Percentiles rank a stretch among this genome's conserved stretches.
Evolutionary conservation across 2,329 filamentous ascomycete genomes (phyloP).

Genomic region (Pseudogymnoascus sp.): DNA sequence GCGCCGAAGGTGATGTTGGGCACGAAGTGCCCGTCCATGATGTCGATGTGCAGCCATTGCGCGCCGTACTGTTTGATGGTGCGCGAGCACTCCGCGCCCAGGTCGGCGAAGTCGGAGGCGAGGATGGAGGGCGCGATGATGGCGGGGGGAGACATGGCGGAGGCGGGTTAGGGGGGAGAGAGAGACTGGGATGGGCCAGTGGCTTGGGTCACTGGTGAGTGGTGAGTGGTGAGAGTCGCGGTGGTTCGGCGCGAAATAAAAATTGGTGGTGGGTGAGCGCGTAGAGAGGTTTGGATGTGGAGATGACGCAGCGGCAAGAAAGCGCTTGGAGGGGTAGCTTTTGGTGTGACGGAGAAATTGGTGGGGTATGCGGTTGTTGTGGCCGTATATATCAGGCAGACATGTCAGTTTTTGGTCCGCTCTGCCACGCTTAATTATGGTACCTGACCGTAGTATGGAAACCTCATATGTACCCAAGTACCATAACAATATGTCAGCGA

Average conservation of each 20-base stretch:
- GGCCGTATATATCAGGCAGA: not conserved
- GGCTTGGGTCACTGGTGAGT: not conserved
- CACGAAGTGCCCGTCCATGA: conserved; percentile 95
- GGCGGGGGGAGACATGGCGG: conserved; percentile 73
- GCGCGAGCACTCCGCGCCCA: conserved; percentile 76
- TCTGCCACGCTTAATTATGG: not conserved
- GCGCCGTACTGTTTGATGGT: conserved; percentile 74
- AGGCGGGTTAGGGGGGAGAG: not conserved
- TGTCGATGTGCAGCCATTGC: conserved; percentile 38
- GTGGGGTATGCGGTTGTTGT: not conserved
- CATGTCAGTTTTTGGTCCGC: not conserved
- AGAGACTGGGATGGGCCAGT: not conserved
- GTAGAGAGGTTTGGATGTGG: conserved; percentile 5
- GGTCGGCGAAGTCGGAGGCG: conserved; percentile 85
- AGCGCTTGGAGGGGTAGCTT: conserved; percentile 6
- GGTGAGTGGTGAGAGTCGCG: not conserved
- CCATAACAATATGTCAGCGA: not conserved
- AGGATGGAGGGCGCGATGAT: conserved; percentile 99
- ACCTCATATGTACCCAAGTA: not conserved
- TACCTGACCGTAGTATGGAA: not conserved
- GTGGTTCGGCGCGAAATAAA: conserved; percentile 5
- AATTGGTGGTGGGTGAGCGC: not conserved
- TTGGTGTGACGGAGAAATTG: not conserved
- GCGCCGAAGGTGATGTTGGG: conserved; percentile 97
- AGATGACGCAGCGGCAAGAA: conserved; percentile 4